Base-by-base conservation (phyloP, 495 filamentous ascomycete species). In the Podospora sp. region DNA sequence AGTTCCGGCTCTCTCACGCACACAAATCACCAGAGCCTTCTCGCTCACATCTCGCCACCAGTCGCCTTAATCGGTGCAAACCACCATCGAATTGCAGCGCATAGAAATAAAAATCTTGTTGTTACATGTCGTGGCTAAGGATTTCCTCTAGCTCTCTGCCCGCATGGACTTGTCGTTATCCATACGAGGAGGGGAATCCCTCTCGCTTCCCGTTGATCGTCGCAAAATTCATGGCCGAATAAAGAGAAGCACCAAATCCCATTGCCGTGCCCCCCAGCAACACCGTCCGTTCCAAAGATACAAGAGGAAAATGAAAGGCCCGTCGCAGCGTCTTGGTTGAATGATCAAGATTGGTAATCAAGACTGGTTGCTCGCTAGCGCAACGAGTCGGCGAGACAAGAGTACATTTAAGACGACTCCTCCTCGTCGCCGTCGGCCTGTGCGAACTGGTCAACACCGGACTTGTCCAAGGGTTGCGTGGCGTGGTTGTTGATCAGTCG, bases 351-450 rank as follows among this genome's bases (percentile, higher is more conserved):
- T 68, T 69, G 40, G 16, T 59, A 27, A 68, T 67, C 70, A 77
- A 76, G 73, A 69, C 75, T 71, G 64, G 64, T 62, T 69, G 55
- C 57, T 72, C 68, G 69, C 53, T 73, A 20, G 70, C 70, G 69
- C 76, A 74, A 71, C 70, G 73, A 68, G 61, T 66, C 69, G 69
- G 70, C 71, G 70, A 77, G 72, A 70, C 66, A 72, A 73, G 67
- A 69, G 61, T 63, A 58, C 63, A 57, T 55, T 74, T 63, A 79
- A 25, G 72, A 76, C 26, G 76, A 80, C 69, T 77, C 75, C 53
- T 83, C 81, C 60, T 84, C 82, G 40, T 80, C 80, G 70, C 58
- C 75, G 65, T 80, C 80, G 72, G 84, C 84, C 76, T 86, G 76
- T 70, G 78, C 80, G 72, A 65, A 51, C 60, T 69, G 50, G 33